These are phyloP conservation scores for Exsudoporus frostii DNA, from an alignment of 768 basidiomycete species.

Conservation along the genomic window DNA sequence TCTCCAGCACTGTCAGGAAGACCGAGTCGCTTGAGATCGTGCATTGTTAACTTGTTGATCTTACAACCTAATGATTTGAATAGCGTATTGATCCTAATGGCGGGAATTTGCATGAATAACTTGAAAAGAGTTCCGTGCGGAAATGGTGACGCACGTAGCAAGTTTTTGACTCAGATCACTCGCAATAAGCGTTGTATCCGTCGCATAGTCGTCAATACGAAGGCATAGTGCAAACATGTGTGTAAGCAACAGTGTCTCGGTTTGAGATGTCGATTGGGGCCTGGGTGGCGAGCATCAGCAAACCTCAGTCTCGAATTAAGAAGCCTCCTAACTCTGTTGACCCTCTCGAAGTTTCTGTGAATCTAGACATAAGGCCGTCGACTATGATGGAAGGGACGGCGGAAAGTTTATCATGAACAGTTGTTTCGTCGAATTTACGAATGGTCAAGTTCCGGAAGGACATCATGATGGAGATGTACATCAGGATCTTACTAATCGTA, in stretches of 20 bases:
- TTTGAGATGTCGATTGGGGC: constrained; percentile 59
- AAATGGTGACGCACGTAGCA: constrained; percentile 50
- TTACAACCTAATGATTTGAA: constrained; percentile 84
- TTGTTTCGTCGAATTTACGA: constrained; percentile 45
- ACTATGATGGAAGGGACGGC: constrained; percentile 61
- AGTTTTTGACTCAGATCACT: constrained; percentile 67
- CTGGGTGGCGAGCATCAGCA: constrained; percentile 24
- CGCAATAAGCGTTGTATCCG: constrained; percentile 66
- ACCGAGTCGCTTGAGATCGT: constrained; percentile 68
- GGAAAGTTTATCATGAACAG: constrained; percentile 53
- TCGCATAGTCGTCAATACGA: constrained; percentile 71
- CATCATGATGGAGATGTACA: constrained; percentile 83
- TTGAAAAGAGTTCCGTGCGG: background rate
- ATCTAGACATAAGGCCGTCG: constrained; percentile 73
- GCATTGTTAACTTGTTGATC: constrained; percentile 50
- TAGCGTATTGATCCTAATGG: constrained; percentile 54
- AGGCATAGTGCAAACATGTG: constrained; percentile 82
- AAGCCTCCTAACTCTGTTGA: constrained; percentile 52
- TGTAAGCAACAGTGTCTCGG: constrained; percentile 67
- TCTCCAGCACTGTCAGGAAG: constrained; percentile 60
- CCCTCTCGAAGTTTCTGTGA: constrained; percentile 72
- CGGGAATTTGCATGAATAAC: background rate
- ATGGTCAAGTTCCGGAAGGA: constrained; percentile 52
- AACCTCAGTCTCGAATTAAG: background rate
- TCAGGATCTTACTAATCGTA: constrained; percentile 58